Conservation (phyloP, 495 filamentous ascomycete species). For the Opeltia flavorubescens region DNA sequence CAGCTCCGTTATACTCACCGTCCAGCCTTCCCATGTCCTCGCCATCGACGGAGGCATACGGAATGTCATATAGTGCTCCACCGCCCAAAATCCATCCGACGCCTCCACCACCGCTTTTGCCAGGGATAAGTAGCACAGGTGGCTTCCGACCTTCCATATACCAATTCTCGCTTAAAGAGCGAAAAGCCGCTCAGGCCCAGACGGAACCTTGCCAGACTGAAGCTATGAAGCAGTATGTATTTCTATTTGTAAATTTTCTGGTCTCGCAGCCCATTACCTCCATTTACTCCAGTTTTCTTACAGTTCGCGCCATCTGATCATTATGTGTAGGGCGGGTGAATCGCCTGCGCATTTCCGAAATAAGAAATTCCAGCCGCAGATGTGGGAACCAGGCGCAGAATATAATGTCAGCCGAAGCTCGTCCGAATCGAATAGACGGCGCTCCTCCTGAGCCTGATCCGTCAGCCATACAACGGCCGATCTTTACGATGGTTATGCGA, state of each 20-base stretch:
- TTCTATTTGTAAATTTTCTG: not conserved
- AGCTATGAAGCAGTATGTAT: constrained; percentile 15
- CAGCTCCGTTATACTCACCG: not conserved
- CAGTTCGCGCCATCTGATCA: not conserved
- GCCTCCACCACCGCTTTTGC: not conserved
- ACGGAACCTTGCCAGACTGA: constrained; percentile 13
- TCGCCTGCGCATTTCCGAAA: constrained; percentile 77
- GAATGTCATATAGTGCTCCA: not conserved
- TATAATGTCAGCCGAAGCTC: constrained; percentile 3
- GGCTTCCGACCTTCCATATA: constrained; percentile 24
- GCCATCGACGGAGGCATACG: not conserved
- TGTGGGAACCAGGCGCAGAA: constrained; percentile 22
- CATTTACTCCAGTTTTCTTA: not conserved
- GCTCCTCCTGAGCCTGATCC: not conserved
- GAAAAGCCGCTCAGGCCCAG: not conserved
- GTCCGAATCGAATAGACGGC: not conserved
- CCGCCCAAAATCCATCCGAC: not conserved
- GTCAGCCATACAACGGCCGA: no score
- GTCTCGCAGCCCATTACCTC: not conserved
- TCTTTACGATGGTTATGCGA: not conserved
- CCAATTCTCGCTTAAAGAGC: constrained; percentile 14
- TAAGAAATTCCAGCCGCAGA: constrained; percentile 67
- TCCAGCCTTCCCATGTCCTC: not conserved
- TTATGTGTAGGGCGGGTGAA: constrained; percentile 33
- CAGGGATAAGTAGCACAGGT: not conserved